Evolutionary conservation across 73 alveolate genomes (phyloP), one percentile per base, ranked within the genome.

Genomic region (Paramecium tetraurelia): DNA sequence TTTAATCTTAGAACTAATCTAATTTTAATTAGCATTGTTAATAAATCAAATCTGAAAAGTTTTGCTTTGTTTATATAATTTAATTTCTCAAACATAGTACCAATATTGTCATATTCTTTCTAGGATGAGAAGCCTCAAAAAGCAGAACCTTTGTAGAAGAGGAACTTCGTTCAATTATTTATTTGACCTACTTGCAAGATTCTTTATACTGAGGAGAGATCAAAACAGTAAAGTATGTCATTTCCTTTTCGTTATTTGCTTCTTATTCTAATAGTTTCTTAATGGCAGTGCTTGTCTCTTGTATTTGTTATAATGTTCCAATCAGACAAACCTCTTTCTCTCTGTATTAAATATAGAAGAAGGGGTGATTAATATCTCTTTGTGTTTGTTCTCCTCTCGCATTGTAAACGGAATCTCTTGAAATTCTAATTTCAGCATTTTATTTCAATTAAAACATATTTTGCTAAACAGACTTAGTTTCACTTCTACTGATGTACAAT

Each of bases 91-190:
- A 70, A 16, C 94, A 77, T 9, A 77, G 44, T 9, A 83, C 75
- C 10, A 83, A 46, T 12, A 89, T 77, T 6, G 94, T 89, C 69
- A 89, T 89, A 71, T 89, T 89, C 27, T 89, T 89, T 7, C 94
- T 22, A 40, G 94, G 94, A 59, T 89, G 94, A 70, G 92, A 59
- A 58, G 94, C 89, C 48, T 89, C 94, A 44, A 89, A 89, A 40
- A 89, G 59, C 7, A 70, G 24, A 20, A 89, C 94, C 63, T 89
- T 89, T n/a, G 87, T 70, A n/a, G 84, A 77, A 24, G 92, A 35
- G 5, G 84, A 77, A 38, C 53, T 89, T 21, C 50, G 43, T 43
- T 89, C 94, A 44, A 89, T 89, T 5, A 33, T 59, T 58, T 68
- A 43, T 63, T 89, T 89, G 22, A 63, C 75, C 29, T 89, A 48